Percentiles rank a stretch among this genome's conserved stretches.
Conservation (phyloP, 148 eudicot genomes). For the Agrostemma githago region DNA sequence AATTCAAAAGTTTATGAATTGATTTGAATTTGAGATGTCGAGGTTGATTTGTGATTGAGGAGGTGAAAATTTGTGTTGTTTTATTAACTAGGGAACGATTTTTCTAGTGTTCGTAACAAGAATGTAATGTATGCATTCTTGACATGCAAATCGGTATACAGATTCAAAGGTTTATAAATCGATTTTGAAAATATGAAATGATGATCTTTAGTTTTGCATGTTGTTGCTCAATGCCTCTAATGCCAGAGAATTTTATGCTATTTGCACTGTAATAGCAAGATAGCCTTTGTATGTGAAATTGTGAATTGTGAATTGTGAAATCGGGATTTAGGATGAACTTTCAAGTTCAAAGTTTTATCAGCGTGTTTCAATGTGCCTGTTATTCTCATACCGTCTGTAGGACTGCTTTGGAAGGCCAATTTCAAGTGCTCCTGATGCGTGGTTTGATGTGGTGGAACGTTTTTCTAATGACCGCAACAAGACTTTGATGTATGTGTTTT, state of each 20-base stretch:
- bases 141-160: too few species aligned
- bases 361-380: neutral
- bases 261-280: too few species aligned
- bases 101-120: too few species aligned
- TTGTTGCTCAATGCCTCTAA: neutral
- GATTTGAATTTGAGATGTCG: neutral
- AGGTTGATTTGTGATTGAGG: neutral
- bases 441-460: slow-evolving; percentile 98
- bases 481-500: slow-evolving; percentile 64
- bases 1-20: too few species aligned
- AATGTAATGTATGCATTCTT: too few species aligned
- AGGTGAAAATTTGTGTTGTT: neutral
- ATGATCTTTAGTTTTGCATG: slow-evolving; percentile 1
- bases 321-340: neutral
- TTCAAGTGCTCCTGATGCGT: slow-evolving; percentile 95
- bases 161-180: too few species aligned
- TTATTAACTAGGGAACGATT: neutral
- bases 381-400: slow-evolving; percentile 25
- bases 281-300: too few species aligned
- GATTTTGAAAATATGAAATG: neutral
- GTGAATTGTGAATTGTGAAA: too few species aligned
- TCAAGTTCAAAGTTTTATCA: neutral
- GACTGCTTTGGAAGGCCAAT: slow-evolving; percentile 97
- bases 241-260: too few species aligned
- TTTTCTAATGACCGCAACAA: slow-evolving; percentile 86